A percentile compares a stretch with the other conserved stretches of the same genome.
phyloP scores from a whole-genome alignment of 1,284 basidiomycete species.

The Moesziomyces sp. region DNA sequence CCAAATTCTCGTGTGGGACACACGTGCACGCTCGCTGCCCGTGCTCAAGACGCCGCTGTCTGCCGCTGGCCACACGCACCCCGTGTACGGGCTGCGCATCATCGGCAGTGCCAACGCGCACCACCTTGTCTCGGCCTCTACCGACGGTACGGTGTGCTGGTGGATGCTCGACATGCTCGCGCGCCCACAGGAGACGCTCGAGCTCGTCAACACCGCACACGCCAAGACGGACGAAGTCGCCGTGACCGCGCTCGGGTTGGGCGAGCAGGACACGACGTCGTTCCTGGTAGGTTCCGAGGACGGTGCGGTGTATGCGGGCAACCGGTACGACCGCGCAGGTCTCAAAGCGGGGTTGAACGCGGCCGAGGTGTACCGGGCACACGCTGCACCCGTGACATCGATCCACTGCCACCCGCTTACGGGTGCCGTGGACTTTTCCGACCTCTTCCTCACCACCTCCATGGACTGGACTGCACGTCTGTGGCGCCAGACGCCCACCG shows the following conservation, averaged over 20 bases:
- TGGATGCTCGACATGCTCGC: constrained; percentile 99
- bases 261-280: constrained; percentile 91
- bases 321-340: constrained; percentile 94
- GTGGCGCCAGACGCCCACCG: constrained; percentile 44
- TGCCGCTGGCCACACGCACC: constrained; percentile 90
- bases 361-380: constrained; percentile 88
- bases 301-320: constrained; percentile 93
- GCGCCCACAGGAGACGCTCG: constrained; percentile 74
- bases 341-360: constrained; percentile 90
- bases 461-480: constrained; percentile 65
- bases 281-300: constrained; percentile 98
- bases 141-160: constrained; percentile 94
- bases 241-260: constrained; percentile 90
- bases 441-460: constrained; percentile 80
- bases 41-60: constrained; percentile 96
- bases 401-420: constrained; percentile 86
- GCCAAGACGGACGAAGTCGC: constrained; percentile 82
- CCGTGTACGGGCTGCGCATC: constrained; percentile 96
- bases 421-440: constrained; percentile 83
- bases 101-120: constrained; percentile 98
- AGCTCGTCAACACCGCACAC: constrained; percentile 51
- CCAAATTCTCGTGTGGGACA: constrained; percentile 98
- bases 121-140: constrained; percentile 92
- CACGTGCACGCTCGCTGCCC: constrained; percentile 86
- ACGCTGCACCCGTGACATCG: constrained; percentile 91